These are phyloP conservation scores for Claviceps sp. DNA, from an alignment of 2,329 filamentous ascomycete species.

Conservation along the genomic window DNA sequence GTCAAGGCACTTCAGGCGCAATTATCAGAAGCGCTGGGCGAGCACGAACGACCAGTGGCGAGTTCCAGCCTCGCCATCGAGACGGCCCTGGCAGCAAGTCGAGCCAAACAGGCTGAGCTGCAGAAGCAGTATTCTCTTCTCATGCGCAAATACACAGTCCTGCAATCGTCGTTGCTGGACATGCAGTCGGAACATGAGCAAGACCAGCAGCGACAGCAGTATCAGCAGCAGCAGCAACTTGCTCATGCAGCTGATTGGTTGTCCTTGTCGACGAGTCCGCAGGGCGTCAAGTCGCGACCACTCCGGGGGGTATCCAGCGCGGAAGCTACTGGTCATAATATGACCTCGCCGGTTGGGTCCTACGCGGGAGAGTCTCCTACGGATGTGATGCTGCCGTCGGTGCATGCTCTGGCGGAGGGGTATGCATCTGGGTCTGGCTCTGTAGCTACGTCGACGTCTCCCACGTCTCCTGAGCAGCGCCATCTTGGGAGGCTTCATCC, in stretches of 20 bases:
- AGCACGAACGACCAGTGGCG: constrained; percentile 12
- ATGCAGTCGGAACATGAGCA: constrained; percentile 22
- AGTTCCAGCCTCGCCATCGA: constrained; percentile 28
- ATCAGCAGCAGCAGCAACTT: not conserved
- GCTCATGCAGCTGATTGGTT: constrained; percentile 20
- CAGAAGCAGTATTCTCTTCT: constrained; percentile 37
- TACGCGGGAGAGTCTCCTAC: constrained; percentile 9
- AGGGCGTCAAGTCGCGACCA: constrained; percentile 22
- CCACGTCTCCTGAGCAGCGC: constrained; percentile 26
- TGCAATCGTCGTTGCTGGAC: constrained; percentile 37
- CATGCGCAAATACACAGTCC: constrained; percentile 35
- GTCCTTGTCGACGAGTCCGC: constrained; percentile 24
- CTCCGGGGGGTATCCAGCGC: constrained; percentile 31
- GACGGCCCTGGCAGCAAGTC: constrained; percentile 33
- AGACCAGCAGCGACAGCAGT: not conserved
- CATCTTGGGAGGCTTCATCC: constrained; percentile 25
- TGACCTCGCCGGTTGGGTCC: constrained; percentile 27
- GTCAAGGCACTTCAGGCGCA: constrained; percentile 32
- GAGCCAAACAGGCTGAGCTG: constrained; percentile 38
- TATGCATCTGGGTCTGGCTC: constrained; percentile 13
- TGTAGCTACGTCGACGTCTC: constrained; percentile 16
- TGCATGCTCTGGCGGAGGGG: not conserved
- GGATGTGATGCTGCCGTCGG: not conserved
- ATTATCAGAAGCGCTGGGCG: constrained; percentile 25
- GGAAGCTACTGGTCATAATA: constrained; percentile 29